Evolutionary conservation across 2,329 filamentous ascomycete species (phyloP).

Genomic region (Chrysosporium keratinophilum): DNA sequence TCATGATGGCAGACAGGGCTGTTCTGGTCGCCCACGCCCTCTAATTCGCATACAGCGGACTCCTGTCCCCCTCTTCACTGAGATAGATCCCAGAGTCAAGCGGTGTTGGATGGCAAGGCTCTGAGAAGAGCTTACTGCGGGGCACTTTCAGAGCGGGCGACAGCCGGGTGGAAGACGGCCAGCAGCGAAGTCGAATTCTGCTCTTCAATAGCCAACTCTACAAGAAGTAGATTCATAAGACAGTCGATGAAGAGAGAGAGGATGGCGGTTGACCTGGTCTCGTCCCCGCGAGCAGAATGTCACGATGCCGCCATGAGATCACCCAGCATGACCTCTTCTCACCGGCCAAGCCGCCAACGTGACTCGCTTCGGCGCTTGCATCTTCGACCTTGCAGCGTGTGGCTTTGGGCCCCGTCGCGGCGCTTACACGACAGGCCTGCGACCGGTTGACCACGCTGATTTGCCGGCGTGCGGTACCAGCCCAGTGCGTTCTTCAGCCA

Average conservation of each 20-base stretch:
- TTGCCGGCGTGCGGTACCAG: not conserved
- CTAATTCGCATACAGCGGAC: not conserved
- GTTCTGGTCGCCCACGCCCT: not conserved
- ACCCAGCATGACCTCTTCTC: constrained; percentile 1
- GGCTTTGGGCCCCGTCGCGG: not conserved
- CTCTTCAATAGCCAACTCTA: no score
- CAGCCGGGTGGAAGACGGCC: no score
- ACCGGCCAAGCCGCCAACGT: not conserved
- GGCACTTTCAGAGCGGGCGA: not conserved
- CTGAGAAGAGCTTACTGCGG: not conserved
- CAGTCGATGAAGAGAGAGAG: not conserved
- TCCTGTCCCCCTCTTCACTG: not conserved
- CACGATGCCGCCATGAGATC: not conserved
- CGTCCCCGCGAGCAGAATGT: not conserved
- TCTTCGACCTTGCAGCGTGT: not conserved
- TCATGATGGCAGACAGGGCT: not conserved
- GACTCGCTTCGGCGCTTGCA: not conserved
- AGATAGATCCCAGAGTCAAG: no score
- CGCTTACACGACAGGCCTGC: not conserved
- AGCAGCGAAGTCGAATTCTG: no score
- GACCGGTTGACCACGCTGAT: not conserved
- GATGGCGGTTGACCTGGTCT: not conserved
- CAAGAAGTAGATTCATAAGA: no score
- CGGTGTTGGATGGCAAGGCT: no score
- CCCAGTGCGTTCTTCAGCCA: not conserved